Evolutionary conservation across 495 filamentous ascomycete species (phyloP).

Genomic region (Aspergillus taichungensis): DNA sequence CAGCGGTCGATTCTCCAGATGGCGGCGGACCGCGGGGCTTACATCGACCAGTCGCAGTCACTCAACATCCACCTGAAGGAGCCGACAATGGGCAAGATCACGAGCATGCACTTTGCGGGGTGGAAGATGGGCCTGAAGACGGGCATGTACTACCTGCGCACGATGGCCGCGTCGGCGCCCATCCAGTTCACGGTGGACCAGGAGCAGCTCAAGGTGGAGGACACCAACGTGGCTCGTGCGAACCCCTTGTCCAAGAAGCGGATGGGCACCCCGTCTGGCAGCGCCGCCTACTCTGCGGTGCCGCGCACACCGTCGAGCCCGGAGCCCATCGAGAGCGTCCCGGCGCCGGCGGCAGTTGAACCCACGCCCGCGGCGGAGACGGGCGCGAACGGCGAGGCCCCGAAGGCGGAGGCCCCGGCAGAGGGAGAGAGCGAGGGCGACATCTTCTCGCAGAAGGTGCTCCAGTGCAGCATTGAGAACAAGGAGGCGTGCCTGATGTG

Average conservation of each 20-base stretch:
- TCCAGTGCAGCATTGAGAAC: constrained; percentile 93
- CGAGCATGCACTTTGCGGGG: constrained; percentile 97
- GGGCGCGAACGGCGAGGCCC: constrained; percentile 17
- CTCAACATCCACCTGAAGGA: constrained; percentile 99
- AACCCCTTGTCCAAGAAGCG: constrained; percentile 58
- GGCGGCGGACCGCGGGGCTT: constrained; percentile 96
- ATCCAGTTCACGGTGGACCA: constrained; percentile 99
- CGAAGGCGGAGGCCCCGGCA: background rate
- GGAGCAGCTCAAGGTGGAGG: constrained; percentile 81
- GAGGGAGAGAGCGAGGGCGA: constrained; percentile 61
- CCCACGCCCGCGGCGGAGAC: constrained; percentile 58
- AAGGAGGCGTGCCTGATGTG: constrained; percentile 85
- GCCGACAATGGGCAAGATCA: constrained; percentile 99
- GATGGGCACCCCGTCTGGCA: constrained; percentile 34
- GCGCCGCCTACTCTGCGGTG: constrained; percentile 44
- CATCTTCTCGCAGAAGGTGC: constrained; percentile 86
- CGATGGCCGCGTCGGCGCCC: constrained; percentile 89
- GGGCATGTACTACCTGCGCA: constrained; percentile 99
- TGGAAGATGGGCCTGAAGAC: constrained; percentile 99
- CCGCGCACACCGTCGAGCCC: constrained; percentile 42
- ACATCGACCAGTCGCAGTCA: constrained; percentile 97
- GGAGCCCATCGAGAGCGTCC: constrained; percentile 32
- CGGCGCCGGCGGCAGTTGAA: constrained; percentile 61
- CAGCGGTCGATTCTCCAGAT: constrained; percentile 93
- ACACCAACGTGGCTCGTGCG: constrained; percentile 67